Evolutionary conservation across 2,329 filamentous ascomycete species (phyloP), one percentile per base, ranked within the genome.

Genomic region (Colletotrichum incanum): DNA sequence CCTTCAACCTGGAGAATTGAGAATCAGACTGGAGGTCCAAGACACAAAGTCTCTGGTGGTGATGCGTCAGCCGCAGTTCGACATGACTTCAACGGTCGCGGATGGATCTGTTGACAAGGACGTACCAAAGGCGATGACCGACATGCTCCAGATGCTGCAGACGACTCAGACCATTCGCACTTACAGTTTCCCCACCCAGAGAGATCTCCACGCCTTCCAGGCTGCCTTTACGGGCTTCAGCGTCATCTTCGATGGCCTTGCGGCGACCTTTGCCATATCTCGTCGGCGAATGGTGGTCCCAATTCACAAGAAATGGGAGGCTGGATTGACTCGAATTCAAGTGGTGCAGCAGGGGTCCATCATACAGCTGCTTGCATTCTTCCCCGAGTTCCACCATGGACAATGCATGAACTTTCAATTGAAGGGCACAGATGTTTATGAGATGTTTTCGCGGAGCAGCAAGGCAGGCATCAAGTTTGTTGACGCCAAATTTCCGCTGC

Each of bases 261-360:
- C 94, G 7, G 86, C 88, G 9, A 91, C 90, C 0, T 94, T 98
- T 80, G 91, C 93, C 70, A 97, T 98, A 75, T 92, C 95, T 1
- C 91, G 95, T 39, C 91, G 94, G 60, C 90, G 94, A 75, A 96
- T 95, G 92, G 94, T 98, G 16, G 94, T 97, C 20, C 94, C 94
- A 0, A 96, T 98, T 75, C 93, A 97, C 84, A 97, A 98, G 84
- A 96, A 96, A 81, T 97, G 94, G 94, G 94, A 97, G 79, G 93
- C 95, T 2, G 90, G 88, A n/a, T 88, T 88, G 47, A 94, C 94
- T 11, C 91, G 95, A 45, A 86, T 98, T 9, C 95, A 98, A 79
- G 87, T 98, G 47, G 90, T 98, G 45, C 87, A 91, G 75, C 92
- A 93, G 75, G 93, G 95, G 74, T 93, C 91, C 77, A 89, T 93